Percentiles rank a stretch among this genome's conserved stretches.
Evolutionary conservation across 495 filamentous ascomycete species (phyloP).

Genomic region (Aspergillus asperescens): DNA sequence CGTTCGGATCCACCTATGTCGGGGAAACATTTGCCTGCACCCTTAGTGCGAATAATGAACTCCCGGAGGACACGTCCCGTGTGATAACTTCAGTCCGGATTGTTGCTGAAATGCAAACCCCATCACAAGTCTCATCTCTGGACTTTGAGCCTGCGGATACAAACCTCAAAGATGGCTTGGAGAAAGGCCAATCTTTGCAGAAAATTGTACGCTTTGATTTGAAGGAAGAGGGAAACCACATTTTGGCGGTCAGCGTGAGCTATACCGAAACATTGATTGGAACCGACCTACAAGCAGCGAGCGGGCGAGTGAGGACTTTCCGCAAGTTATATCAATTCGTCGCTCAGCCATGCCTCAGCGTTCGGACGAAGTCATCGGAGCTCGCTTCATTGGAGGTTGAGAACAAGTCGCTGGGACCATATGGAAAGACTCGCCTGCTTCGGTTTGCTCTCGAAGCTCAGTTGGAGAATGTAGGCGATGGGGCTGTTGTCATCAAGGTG

Average conservation of each 20-base stretch:
- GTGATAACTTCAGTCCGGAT: conserved; percentile 71
- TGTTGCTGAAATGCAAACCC: conserved; percentile 91
- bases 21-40: conserved; percentile 94
- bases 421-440: conserved; percentile 40
- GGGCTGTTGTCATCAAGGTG: conserved; percentile 42
- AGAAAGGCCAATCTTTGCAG: conserved; percentile 67
- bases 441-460: conserved; percentile 81
- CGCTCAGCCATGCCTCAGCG: conserved; percentile 80
- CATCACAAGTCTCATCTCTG: conserved; percentile 55
- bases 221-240: conserved; percentile 89
- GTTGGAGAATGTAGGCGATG: conserved; percentile 78
- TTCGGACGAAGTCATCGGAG: conserved; percentile 77
- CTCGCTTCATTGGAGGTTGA: conserved; percentile 44
- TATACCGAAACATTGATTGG: conserved; percentile 64
- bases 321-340: conserved; percentile 96
- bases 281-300: conserved; percentile 53
- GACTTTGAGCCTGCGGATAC: conserved; percentile 47
- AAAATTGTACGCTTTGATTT: conserved; percentile 80
- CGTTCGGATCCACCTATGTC: conserved; percentile 91
- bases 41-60: conserved; percentile 88
- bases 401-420: conserved; percentile 42
- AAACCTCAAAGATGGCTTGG: conserved; percentile 45
- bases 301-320: conserved; percentile 76
- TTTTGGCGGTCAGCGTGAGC: conserved; percentile 88
- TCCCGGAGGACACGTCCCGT: conserved; percentile 42